These are phyloP conservation scores for Pseudophaeomoniella oleicola DNA, from an alignment of 2,329 filamentous ascomycete genomes.

Conservation along the genomic window DNA sequence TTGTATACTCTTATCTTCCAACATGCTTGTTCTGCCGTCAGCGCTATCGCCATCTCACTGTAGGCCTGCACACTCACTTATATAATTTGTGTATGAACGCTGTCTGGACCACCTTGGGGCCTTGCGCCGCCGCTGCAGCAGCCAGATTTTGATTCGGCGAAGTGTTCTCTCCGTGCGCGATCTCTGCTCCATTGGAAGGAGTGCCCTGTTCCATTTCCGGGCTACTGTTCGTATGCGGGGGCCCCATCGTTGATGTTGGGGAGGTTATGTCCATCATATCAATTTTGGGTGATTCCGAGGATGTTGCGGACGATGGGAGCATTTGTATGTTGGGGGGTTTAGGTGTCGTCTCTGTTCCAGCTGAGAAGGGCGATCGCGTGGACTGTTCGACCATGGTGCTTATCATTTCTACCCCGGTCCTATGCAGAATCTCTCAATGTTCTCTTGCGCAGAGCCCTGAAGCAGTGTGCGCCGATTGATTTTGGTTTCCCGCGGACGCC, in stretches of 20 bases:
- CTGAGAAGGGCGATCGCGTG: not conserved
- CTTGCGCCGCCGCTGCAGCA: constrained; percentile 50
- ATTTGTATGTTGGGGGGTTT: not conserved
- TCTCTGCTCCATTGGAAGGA: constrained; percentile 7
- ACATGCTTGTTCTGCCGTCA: constrained; percentile 52
- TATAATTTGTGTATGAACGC: constrained; percentile 99
- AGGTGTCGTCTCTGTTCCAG: not conserved
- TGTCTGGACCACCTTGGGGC: constrained; percentile 95
- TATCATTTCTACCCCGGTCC: not conserved
- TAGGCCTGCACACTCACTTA: constrained; percentile 48
- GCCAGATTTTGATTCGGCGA: constrained; percentile 6
- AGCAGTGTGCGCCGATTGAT: too few species aligned
- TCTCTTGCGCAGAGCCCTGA: too few species aligned
- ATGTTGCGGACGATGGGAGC: not conserved
- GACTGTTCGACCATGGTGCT: not conserved
- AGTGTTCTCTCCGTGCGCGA: constrained; percentile 15
- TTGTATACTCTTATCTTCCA: constrained; percentile 84
- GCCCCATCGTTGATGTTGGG: constrained; percentile 30
- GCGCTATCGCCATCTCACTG: constrained; percentile 3
- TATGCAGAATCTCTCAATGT: too few species aligned
- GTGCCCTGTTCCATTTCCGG: constrained; percentile 31
- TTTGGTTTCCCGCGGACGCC: too few species aligned
- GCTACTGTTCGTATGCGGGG: constrained; percentile 30
- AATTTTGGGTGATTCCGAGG: constrained; percentile 10
- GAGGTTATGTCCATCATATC: constrained; percentile 43